Evolutionary conservation across 345 rosid species (phyloP).

Genomic region (Acer saccharum): DNA sequence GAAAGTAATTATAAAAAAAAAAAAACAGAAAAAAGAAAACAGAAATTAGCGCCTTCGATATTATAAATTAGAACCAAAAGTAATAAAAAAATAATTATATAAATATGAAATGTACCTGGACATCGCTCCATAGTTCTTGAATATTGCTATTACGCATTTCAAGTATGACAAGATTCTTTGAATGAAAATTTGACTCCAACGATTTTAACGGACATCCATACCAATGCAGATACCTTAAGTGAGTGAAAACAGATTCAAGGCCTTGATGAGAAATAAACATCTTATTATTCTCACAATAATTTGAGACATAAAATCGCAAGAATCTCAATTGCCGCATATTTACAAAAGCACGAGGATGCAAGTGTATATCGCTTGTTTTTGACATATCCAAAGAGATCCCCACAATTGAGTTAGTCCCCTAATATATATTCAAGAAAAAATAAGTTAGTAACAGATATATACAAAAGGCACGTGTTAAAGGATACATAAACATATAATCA

Average conservation of each 20-base stretch:
- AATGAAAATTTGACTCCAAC: not conserved
- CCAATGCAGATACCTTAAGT: conserved; percentile 22
- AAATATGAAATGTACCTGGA: not conserved
- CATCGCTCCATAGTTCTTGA: not conserved
- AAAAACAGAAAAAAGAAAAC: not conserved
- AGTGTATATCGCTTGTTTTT: not conserved
- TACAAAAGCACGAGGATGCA: not conserved
- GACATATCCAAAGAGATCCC: conserved; percentile 19
- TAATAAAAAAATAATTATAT: not conserved
- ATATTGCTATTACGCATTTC: conserved; percentile 5
- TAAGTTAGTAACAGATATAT: not conserved
- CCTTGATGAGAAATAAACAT: not conserved
- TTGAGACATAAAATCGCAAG: conserved; percentile 3
- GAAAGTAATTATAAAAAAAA: not conserved
- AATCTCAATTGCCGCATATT: not conserved
- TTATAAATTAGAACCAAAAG: not conserved
- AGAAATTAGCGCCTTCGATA: no score
- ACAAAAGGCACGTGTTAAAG: no score
- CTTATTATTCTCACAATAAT: not conserved
- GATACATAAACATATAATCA: no score
- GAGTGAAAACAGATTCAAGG: not conserved
- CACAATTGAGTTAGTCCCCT: not conserved
- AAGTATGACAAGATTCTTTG: not conserved
- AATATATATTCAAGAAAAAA: not conserved
- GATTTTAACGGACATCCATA: conserved; percentile 10